Evolutionary conservation across 148 eudicot genomes (phyloP).

Genomic region (Limonium bicolor): DNA sequence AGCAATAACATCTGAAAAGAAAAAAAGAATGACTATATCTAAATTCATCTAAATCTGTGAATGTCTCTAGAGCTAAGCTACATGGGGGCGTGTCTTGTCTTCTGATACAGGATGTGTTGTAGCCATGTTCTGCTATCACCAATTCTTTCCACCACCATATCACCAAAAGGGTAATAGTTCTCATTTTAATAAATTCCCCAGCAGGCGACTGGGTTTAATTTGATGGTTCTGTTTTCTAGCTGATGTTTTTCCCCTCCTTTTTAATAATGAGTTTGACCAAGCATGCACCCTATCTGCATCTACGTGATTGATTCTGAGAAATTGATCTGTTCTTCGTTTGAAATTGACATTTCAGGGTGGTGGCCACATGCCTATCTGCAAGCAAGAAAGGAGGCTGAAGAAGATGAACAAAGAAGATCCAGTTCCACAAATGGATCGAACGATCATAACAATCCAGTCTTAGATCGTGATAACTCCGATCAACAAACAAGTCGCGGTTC

Average conservation of each 20-base stretch:
- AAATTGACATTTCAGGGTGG: constrained; percentile 30
- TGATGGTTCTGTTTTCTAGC: background rate
- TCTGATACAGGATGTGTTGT: constrained; percentile 33
- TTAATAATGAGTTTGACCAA: background rate
- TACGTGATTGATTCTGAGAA: background rate
- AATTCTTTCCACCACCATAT: constrained; percentile 71
- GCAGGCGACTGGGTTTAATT: background rate
- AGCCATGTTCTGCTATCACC: constrained; percentile 64
- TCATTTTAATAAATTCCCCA: background rate
- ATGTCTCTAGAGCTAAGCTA: background rate
- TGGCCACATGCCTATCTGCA: constrained; percentile 47
- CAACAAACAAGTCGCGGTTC: too few relatives aligned
- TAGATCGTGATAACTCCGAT: too few relatives aligned
- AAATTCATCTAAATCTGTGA: background rate
- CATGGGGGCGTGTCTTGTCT: background rate
- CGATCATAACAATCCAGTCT: too few relatives aligned
- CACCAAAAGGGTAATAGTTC: constrained; percentile 26
- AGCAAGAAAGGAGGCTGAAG: constrained; percentile 26
- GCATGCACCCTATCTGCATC: background rate
- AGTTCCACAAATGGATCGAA: too few relatives aligned
- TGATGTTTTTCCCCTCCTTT: background rate
- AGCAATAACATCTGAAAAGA: background rate
- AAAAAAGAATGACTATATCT: background rate
- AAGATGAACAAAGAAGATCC: background rate
- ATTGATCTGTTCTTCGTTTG: background rate